These are phyloP conservation scores for Rhypophila decipiens DNA, from an alignment of 495 filamentous ascomycete genomes.

Conservation along the genomic window DNA sequence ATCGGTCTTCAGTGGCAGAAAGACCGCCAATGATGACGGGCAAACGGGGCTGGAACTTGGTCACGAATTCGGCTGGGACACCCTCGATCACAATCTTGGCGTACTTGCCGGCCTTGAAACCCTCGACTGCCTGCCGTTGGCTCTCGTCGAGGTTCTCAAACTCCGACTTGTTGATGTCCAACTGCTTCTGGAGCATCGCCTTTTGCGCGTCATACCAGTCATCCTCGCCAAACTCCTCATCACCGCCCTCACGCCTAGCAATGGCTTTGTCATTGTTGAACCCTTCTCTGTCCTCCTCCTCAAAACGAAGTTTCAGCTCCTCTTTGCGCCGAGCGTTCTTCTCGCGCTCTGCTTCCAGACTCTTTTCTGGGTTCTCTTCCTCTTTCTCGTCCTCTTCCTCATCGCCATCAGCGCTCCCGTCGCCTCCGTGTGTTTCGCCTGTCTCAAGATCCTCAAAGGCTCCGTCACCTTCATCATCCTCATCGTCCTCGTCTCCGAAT, in stretches of 20 bases:
- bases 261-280: slow-evolving; percentile 79
- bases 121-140: slow-evolving; percentile 76
- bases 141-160: slow-evolving; percentile 77
- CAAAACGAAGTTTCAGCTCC: slow-evolving; percentile 87
- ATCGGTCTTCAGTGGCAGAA: slow-evolving; percentile 85
- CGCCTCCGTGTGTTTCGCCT: slow-evolving; percentile 55
- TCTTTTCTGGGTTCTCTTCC: slow-evolving; percentile 30
- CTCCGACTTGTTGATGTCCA: slow-evolving; percentile 89
- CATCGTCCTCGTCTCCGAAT: slow-evolving; percentile 53
- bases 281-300: slow-evolving; percentile 93
- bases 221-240: slow-evolving; percentile 86
- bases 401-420: slow-evolving; percentile 32
- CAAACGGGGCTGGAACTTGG: slow-evolving; percentile 75
- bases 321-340: slow-evolving; percentile 88
- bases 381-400: slow-evolving; percentile 80
- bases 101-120: slow-evolving; percentile 89
- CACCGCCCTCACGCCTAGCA: slow-evolving; percentile 53
- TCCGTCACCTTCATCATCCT: slow-evolving; percentile 81
- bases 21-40: slow-evolving; percentile 88
- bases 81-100: slow-evolving; percentile 81
- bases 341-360: slow-evolving; percentile 65
- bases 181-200: slow-evolving; percentile 85
- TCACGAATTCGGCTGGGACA: slow-evolving; percentile 85
- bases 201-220: slow-evolving; percentile 99
- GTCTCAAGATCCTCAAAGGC: slow-evolving; percentile 86